Percentiles rank a stretch among this genome's conserved stretches.
phyloP scores from a whole-genome alignment of 768 basidiomycete genomes.

The Baorangia bicolor region DNA sequence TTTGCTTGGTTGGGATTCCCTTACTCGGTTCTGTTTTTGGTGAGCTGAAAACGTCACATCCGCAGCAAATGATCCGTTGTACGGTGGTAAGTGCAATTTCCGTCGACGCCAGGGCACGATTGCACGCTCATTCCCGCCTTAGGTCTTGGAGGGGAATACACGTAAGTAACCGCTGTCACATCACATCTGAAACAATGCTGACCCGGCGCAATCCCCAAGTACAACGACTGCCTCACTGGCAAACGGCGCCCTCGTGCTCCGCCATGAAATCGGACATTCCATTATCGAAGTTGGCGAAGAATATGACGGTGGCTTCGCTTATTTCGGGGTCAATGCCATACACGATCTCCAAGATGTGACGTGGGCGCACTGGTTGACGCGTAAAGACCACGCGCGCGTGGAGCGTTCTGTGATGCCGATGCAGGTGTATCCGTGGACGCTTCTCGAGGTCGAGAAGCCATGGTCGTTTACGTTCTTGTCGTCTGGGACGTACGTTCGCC shows the following conservation, averaged over 20 bases:
- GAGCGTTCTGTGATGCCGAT: conserved; percentile 75
- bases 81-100: conserved; percentile 55
- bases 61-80: conserved; percentile 75
- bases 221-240: conserved; percentile 72
- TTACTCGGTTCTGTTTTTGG: conserved; percentile 1
- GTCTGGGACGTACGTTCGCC: conserved; percentile 58
- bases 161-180: conserved; percentile 46
- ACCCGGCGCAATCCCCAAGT: conserved; percentile 33
- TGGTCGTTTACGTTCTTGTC: conserved; percentile 64
- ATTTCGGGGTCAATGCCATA: conserved; percentile 68
- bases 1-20: conserved; percentile 51
- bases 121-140: not conserved
- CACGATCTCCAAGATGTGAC: conserved; percentile 45
- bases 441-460: conserved; percentile 58
- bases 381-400: conserved; percentile 38
- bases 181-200: not conserved
- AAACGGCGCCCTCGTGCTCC: conserved; percentile 73
- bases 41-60: conserved; percentile 3
- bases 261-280: conserved; percentile 81
- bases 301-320: conserved; percentile 76
- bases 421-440: conserved; percentile 73
- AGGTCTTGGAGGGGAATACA: conserved; percentile 79
- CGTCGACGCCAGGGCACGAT: not conserved
- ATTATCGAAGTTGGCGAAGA: conserved; percentile 80
- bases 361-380: conserved; percentile 73